Conservation (phyloP, 148 eudicot species). For the Nepenthes gracilis region DNA sequence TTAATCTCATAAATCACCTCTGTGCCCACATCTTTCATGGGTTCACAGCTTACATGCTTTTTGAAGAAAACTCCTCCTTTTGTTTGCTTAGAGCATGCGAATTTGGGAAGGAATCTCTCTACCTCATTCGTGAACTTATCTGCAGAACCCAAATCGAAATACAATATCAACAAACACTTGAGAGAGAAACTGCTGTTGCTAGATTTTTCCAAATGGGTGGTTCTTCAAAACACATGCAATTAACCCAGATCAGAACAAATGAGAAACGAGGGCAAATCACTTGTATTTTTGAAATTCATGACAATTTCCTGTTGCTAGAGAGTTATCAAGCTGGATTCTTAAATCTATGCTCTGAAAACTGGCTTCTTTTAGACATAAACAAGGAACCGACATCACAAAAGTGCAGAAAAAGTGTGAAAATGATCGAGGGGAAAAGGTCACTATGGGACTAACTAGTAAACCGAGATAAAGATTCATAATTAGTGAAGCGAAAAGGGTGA, state of each 20-base stretch:
- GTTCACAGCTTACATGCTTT: constrained; percentile 23
- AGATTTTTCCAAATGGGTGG: neutral
- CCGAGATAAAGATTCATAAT: neutral
- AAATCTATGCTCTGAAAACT: neutral
- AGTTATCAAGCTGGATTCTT: neutral
- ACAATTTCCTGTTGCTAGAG: neutral
- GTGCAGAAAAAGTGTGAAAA: constrained; percentile 4
- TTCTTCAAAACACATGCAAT: neutral
- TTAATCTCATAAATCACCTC: constrained; percentile 34
- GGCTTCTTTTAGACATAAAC: constrained; percentile 1
- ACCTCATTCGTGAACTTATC: constrained; percentile 68
- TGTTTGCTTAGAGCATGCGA: constrained; percentile 41
- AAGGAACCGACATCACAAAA: constrained; percentile 5
- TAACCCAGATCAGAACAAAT: neutral
- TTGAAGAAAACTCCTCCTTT: constrained; percentile 55
- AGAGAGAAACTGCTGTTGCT: neutral
- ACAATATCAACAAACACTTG: too few species aligned
- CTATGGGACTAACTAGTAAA: neutral
- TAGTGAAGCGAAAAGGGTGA: constrained; percentile 4
- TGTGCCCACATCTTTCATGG: constrained; percentile 27
- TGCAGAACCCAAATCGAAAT: constrained; percentile 16
- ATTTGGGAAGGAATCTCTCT: constrained; percentile 21
- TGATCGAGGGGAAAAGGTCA: constrained; percentile 7
- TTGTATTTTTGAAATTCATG: neutral
- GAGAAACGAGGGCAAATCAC: neutral